Evolutionary conservation across 2,329 filamentous ascomycete species (phyloP).

Genomic region (Knoxdaviesia proteae): DNA sequence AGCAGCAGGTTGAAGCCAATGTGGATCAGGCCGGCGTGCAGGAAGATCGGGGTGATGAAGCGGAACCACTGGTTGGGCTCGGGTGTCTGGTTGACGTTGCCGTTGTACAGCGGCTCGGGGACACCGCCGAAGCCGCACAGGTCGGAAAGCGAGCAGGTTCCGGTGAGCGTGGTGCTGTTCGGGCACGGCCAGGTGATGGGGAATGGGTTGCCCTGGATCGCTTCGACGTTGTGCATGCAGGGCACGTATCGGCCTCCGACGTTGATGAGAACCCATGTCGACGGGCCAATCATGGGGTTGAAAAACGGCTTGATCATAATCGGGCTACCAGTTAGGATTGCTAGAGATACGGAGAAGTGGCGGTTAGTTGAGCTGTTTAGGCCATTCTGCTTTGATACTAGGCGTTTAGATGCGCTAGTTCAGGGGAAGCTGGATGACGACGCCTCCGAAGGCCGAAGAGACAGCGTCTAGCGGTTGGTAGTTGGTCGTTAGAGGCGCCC

Average conservation of each 20-base stretch:
- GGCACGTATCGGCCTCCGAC: slow-evolving; percentile 87
- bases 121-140: slow-evolving; percentile 71
- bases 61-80: slow-evolving; percentile 89
- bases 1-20: slow-evolving; percentile 90
- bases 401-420: too few relatives aligned
- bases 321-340: slow-evolving; percentile 53
- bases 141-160: slow-evolving; percentile 50
- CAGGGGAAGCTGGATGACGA: too few relatives aligned
- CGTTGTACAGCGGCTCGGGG: slow-evolving; percentile 42
- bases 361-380: too few relatives aligned
- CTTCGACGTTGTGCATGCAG: slow-evolving; percentile 74
- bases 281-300: slow-evolving; percentile 95
- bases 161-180: slow-evolving; percentile 43
- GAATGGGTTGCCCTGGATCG: slow-evolving; percentile 31
- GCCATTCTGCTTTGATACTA: too few relatives aligned
- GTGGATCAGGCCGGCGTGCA: slow-evolving; percentile 84
- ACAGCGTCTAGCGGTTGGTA: too few relatives aligned
- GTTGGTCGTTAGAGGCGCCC: too few relatives aligned
- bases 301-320: slow-evolving; percentile 68
- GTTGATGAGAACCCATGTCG: slow-evolving; percentile 75
- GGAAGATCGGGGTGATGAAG: slow-evolving; percentile 87
- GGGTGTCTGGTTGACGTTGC: slow-evolving; percentile 24
- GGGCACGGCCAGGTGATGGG: slow-evolving; percentile 57
- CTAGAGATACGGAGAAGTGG: slow-evolving; percentile 17
- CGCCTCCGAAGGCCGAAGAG: too few relatives aligned